Percentiles rank a stretch among this genome's conserved stretches.
These are phyloP conservation scores for Heterobasidion parviporum DNA, from an alignment of 1,284 basidiomycete species.

Conservation along the genomic window DNA sequence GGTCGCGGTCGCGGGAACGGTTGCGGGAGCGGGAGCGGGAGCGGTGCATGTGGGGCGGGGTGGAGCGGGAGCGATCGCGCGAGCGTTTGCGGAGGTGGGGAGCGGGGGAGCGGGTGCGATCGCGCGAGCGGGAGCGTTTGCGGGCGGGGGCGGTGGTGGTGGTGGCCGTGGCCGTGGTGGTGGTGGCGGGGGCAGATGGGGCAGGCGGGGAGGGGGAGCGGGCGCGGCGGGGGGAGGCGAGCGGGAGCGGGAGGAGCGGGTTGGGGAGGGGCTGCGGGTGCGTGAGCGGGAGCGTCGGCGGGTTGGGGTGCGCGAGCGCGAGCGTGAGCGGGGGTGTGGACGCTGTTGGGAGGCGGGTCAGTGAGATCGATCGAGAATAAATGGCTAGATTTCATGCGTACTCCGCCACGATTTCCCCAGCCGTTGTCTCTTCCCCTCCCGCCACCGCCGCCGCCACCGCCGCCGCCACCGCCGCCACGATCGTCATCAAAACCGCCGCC, in stretches of 20 bases:
- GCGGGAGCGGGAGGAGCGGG: constrained; percentile 6
- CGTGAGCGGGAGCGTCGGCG: constrained; percentile 20
- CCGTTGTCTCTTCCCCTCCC: constrained; percentile 23
- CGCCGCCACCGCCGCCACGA: constrained; percentile 16
- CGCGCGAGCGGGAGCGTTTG: constrained; percentile 8
- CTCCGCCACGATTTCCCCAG: constrained; percentile 30
- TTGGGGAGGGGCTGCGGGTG: background rate
- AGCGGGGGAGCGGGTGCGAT: constrained; percentile 16
- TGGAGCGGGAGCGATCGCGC: constrained; percentile 25
- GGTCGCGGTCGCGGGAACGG: constrained; percentile 25
- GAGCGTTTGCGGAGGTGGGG: constrained; percentile 11
- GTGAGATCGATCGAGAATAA: background rate
- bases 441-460: constrained; percentile 18
- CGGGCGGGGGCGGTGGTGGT: constrained; percentile 13
- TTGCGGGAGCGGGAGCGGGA: constrained; percentile 14
- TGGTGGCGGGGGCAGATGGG: constrained; percentile 26
- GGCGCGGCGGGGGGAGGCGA: constrained; percentile 15
- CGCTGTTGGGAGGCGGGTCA: background rate
- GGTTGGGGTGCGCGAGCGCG: constrained; percentile 22
- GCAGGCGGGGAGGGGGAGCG: constrained; percentile 23
- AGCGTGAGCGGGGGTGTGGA: constrained; percentile 22
- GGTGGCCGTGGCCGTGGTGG: constrained; percentile 18
- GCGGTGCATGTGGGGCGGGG: constrained; percentile 35
- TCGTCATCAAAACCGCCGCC: constrained; percentile 20
- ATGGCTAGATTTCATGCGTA: constrained; percentile 18